Evolutionary conservation across 208 protist species (phyloP).

Genomic region (Leishmania guyanensis): DNA sequence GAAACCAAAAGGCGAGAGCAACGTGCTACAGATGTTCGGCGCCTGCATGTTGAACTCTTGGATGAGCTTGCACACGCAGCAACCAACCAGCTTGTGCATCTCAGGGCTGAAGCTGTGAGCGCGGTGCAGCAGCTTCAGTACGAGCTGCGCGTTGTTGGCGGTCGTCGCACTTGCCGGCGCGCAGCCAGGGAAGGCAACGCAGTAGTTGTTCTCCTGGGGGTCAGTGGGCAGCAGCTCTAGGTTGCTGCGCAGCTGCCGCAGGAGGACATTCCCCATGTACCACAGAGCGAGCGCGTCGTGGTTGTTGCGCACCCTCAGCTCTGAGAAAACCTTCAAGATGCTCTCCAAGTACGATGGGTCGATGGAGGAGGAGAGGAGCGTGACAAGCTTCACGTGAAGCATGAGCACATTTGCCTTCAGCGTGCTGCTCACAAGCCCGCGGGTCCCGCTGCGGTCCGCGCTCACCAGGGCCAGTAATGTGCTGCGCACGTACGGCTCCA

Average conservation of each 20-base stretch:
- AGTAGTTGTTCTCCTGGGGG: conserved; percentile 87
- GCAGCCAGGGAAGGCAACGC: conserved; percentile 76
- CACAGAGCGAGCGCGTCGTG: conserved; percentile 89
- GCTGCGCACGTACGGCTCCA: conserved; percentile 90
- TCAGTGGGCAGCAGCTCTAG: conserved; percentile 87
- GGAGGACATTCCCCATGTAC: conserved; percentile 87
- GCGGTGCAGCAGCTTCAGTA: conserved; percentile 84
- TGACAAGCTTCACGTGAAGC: conserved; percentile 88
- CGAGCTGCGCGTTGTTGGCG: conserved; percentile 88
- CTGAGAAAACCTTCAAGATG: conserved; percentile 79
- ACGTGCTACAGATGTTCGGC: conserved; percentile 75
- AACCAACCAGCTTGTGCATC: conserved; percentile 87
- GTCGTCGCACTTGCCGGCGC: conserved; percentile 70
- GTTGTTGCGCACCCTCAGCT: conserved; percentile 79
- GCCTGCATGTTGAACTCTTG: conserved; percentile 92
- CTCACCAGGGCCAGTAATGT: conserved; percentile 78
- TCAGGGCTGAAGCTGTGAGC: conserved; percentile 82
- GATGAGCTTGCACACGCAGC: conserved; percentile 88
- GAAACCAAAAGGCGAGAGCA: conserved; percentile 83
- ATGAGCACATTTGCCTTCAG: conserved; percentile 88
- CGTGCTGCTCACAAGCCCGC: conserved; percentile 68
- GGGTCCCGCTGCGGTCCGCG: conserved; percentile 52
- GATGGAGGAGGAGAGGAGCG: conserved; percentile 69
- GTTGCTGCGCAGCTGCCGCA: conserved; percentile 79
- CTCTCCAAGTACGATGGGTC: conserved; percentile 87